Evolutionary conservation across 2,329 filamentous ascomycete genomes (phyloP), one percentile per base, ranked within the genome.

Genomic region (Davidsoniella virescens): DNA sequence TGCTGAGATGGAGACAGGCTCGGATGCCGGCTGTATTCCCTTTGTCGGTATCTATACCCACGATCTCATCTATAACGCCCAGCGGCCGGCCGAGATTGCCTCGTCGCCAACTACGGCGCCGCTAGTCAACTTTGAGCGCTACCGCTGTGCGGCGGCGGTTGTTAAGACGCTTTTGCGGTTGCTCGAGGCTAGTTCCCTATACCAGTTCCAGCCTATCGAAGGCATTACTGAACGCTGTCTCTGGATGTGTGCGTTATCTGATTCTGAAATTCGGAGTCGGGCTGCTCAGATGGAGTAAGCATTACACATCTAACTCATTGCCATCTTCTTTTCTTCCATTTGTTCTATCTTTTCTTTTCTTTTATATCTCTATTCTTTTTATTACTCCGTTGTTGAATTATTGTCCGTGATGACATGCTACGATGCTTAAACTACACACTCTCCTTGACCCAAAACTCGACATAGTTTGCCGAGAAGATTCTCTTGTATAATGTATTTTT

Each of bases 11-110:
- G 85, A 92, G 62, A 58, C 60, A 5, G 75, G 75, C 1, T 68
- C 72, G 1, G 80, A 85, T 49, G 71, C 73, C 37, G 84, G 83
- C 1, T 90, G 85, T 58, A 88, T 92, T 54, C 85, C 85, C 0
- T 90, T 92, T 60, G 82, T 92, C 44, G 85, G 80, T 52, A 80
- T 82, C 50, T 92, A 92, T 63, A 90, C 84, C 2, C 84, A 88
- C 59, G 85, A 92, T 60, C 70, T 92, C 39, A 76, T 88, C 42
- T 86, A 84, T 68, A 90, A 88, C 59, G 78, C 81, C 1, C 83
- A 90, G 61, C 77, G 86, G 55, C 82, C 85, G 1, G 79, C 81
- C 2, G 80, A 84, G 61, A 80, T 88, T 56, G 78, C 79, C 1
- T 76, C 73, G 57, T 82, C 77, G 3, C 78, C 78, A 17, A 74